phyloP scores from a whole-genome alignment of 2,329 filamentous ascomycete species.

The Drechslera avenae region DNA sequence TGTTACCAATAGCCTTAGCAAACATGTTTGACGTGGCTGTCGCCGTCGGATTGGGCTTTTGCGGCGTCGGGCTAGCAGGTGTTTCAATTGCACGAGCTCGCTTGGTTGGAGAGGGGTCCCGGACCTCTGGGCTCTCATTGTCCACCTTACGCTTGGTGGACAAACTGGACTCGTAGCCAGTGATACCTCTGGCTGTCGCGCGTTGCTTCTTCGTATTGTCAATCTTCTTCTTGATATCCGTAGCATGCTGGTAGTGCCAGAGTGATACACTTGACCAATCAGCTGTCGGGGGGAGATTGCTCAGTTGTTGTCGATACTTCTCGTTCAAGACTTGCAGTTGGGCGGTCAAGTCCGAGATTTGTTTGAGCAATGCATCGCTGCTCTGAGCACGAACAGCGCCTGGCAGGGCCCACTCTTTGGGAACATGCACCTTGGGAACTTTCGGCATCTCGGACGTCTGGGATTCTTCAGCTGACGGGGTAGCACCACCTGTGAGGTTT shows the following conservation, averaged over 20 bases:
- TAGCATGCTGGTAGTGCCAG: slow-evolving; percentile 39
- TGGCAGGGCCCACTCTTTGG: slow-evolving; percentile 31
- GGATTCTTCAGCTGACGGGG: slow-evolving; percentile 1
- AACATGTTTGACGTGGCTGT: slow-evolving; percentile 33
- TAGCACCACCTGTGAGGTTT: slow-evolving; percentile 12
- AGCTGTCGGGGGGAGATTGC: slow-evolving; percentile 25
- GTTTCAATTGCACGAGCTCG: slow-evolving; percentile 28
- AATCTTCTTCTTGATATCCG: slow-evolving; percentile 37
- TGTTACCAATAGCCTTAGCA: slow-evolving; percentile 30
- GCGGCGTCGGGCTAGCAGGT: slow-evolving; percentile 28
- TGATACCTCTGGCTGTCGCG: slow-evolving; percentile 37
- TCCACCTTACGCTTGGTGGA: slow-evolving; percentile 42
- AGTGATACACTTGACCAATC: slow-evolving; percentile 40
- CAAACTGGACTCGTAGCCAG: slow-evolving; percentile 38
- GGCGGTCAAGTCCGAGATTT: slow-evolving; percentile 24
- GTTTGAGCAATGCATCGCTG: slow-evolving; percentile 18
- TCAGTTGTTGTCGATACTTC: slow-evolving; percentile 34
- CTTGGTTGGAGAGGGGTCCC: slow-evolving; percentile 31
- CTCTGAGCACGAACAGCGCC: slow-evolving; percentile 11
- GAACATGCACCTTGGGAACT: slow-evolving; percentile 33
- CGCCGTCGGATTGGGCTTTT: slow-evolving; percentile 25
- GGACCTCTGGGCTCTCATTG: slow-evolving; percentile 19
- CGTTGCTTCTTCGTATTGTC: slow-evolving; percentile 36
- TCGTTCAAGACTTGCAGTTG: slow-evolving; percentile 38
- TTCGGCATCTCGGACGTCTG: slow-evolving; percentile 24